phyloP scores from a whole-genome alignment of 192 early-diverging fungal genomes.

The Powellomyces hirtus region DNA sequence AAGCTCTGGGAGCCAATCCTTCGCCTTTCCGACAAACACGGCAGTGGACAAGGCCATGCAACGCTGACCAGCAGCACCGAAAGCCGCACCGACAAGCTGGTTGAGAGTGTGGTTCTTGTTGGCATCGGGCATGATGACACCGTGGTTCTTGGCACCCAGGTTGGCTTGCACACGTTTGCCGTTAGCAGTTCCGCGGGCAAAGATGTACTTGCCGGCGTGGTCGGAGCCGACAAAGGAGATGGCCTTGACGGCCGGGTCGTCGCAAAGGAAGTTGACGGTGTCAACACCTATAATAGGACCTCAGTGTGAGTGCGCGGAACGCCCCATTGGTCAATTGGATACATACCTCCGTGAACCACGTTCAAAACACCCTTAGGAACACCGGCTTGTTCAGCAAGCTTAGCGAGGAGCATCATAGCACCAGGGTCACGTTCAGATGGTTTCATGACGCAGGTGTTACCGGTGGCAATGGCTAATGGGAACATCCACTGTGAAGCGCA shows the following conservation, averaged over 20 bases:
- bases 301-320: too few relatives aligned
- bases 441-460: conserved; percentile 90
- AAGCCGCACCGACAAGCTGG: conserved; percentile 87
- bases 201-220: conserved; percentile 85
- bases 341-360: conserved; percentile 79
- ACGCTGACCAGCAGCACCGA: conserved; percentile 96
- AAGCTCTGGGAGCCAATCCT: conserved; percentile 84
- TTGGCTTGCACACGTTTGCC: conserved; percentile 98
- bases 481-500: conserved; percentile 79
- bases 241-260: conserved; percentile 79
- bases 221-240: conserved; percentile 95
- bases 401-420: conserved; percentile 83
- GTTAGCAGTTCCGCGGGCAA: conserved; percentile 77
- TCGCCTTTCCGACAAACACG: conserved; percentile 84
- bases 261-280: conserved; percentile 89
- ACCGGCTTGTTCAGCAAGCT: conserved; percentile 84
- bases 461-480: conserved; percentile 88
- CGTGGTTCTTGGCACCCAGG: conserved; percentile 97
- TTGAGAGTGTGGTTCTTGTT: conserved; percentile 95
- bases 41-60: conserved; percentile 96
- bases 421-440: conserved; percentile 94
- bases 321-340: background rate
- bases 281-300: conserved; percentile 48
- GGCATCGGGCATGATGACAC: conserved; percentile 89
- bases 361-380: conserved; percentile 90